Conservation (phyloP, 192 early-diverging fungal genomes). For the Coemansia guatemalensis region DNA sequence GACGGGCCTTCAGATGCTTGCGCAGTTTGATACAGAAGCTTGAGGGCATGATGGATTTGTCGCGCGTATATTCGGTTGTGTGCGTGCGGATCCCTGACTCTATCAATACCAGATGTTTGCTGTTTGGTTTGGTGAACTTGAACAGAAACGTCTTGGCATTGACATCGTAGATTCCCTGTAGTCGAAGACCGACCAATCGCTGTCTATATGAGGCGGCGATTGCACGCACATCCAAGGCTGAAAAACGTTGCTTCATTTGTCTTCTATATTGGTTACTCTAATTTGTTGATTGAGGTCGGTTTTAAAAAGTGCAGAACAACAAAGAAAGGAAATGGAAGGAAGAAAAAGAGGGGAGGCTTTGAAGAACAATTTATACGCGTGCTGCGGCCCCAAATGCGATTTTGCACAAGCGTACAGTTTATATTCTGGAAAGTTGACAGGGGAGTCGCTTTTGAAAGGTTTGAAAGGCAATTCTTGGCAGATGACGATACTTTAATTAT, state of each 20-base stretch:
- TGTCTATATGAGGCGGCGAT: conserved; percentile 67
- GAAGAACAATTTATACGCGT: not conserved
- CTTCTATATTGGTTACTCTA: conserved; percentile 59
- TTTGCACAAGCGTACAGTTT: too few relatives aligned
- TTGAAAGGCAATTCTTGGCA: too few relatives aligned
- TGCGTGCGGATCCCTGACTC: conserved; percentile 95
- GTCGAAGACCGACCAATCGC: conserved; percentile 76
- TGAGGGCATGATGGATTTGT: conserved; percentile 84
- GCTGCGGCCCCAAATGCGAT: not conserved
- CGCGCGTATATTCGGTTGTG: conserved; percentile 83
- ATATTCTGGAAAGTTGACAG: not conserved
- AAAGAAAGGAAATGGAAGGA: not conserved
- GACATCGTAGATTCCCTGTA: conserved; percentile 97
- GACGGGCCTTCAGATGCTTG: conserved; percentile 84
- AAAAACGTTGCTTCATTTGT: conserved; percentile 85
- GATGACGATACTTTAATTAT: not conserved
- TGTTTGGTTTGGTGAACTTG: conserved; percentile 90
- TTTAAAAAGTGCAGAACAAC: conserved; percentile 3
- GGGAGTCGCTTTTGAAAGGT: too few relatives aligned
- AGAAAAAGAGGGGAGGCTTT: not conserved
- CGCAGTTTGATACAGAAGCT: conserved; percentile 89
- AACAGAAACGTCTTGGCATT: conserved; percentile 86
- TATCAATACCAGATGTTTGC: conserved; percentile 84
- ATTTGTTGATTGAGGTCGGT: conserved; percentile 24
- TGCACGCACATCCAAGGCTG: conserved; percentile 84